A percentile compares a stretch with the other conserved stretches of the same genome.
phyloP scores from a whole-genome alignment of 345 rosid genomes.

The Hibiscus trionum region DNA sequence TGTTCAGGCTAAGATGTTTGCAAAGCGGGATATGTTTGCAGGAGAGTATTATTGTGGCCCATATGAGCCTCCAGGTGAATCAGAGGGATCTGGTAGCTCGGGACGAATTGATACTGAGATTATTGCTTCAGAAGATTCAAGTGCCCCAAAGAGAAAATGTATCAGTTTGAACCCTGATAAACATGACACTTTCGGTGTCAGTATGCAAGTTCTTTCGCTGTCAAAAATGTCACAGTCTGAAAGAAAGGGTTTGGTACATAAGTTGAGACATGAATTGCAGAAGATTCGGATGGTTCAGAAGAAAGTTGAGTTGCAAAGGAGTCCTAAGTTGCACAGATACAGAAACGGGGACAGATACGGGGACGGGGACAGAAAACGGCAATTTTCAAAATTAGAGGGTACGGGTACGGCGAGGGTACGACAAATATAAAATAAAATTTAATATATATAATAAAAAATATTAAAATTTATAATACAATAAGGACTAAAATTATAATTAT shows the following conservation, averaged over 20 bases:
- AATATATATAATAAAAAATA: no score
- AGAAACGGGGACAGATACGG: no score
- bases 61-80: conserved; percentile 58
- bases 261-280: conserved; percentile 61
- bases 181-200: conserved; percentile 44
- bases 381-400: no score
- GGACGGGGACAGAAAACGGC: no score
- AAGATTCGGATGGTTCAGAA: conserved; percentile 52
- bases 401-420: no score
- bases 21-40: conserved; percentile 37
- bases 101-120: conserved; percentile 63
- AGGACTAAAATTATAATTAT: no score
- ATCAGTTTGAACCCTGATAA: conserved; percentile 44
- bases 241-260: conserved; percentile 53
- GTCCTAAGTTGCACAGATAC: no score
- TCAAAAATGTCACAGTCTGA: conserved; percentile 51
- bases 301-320: conserved; percentile 44
- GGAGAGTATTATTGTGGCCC: conserved; percentile 45
- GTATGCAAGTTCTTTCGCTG: conserved; percentile 50
- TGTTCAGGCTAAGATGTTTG: conserved; percentile 38
- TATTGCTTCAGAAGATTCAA: conserved; percentile 64
- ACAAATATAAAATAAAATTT: no score
- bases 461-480: no score
- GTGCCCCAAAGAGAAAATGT: conserved; percentile 47
- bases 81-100: conserved; percentile 80